Conservation (phyloP, 495 filamentous ascomycete genomes). For the Aspergillus leporis region DNA sequence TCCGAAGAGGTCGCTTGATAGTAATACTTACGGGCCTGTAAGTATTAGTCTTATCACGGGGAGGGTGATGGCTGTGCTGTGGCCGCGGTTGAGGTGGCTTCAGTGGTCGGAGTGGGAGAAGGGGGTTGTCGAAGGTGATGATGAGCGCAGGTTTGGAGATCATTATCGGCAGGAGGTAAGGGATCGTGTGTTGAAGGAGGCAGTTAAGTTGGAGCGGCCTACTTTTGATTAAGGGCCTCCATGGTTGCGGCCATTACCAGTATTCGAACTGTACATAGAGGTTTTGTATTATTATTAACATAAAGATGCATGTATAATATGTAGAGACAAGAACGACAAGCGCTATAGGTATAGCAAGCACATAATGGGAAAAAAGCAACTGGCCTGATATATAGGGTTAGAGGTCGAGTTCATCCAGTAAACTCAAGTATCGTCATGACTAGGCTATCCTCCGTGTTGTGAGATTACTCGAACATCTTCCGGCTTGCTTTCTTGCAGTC, state of each 20-base stretch:
- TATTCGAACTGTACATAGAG: conserved; percentile 1
- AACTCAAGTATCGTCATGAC: neutral
- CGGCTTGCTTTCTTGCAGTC: conserved; percentile 53
- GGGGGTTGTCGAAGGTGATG: conserved; percentile 26
- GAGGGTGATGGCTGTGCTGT: conserved; percentile 60
- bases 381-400: neutral
- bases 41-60: conserved; percentile 62
- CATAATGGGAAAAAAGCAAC: neutral
- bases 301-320: conserved; percentile 1
- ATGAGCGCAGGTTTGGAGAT: conserved; percentile 25
- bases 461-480: conserved; percentile 63
- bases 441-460: neutral
- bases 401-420: neutral
- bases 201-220: conserved; percentile 39
- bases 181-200: conserved; percentile 39
- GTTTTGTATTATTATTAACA: neutral
- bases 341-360: neutral
- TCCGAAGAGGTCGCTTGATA: conserved; percentile 60
- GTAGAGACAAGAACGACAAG: neutral
- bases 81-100: conserved; percentile 54
- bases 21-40: conserved; percentile 74
- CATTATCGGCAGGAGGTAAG: conserved; percentile 44
- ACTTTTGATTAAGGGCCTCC: conserved; percentile 23
- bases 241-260: neutral
- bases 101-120: conserved; percentile 45